Evolutionary conservation across 179 eudicot species (phyloP).

Genomic region (Amaranthus tricolor): DNA sequence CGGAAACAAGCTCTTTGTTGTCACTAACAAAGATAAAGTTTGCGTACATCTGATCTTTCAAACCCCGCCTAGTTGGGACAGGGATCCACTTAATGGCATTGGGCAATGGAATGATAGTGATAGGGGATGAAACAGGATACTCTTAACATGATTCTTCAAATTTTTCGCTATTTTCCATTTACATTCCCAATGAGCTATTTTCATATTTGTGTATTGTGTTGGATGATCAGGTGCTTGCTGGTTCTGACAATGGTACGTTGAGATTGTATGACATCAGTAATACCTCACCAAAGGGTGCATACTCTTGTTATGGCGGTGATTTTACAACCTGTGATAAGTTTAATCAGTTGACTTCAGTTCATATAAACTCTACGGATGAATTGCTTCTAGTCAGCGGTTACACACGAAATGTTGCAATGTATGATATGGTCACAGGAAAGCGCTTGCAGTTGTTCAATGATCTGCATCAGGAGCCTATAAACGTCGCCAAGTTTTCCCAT

Average conservation of each 20-base stretch:
- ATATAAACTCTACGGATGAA: slow-evolving; percentile 85
- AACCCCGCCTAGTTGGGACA: not conserved
- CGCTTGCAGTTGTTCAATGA: slow-evolving; percentile 58
- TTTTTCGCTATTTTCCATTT: not conserved
- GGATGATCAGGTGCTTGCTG: slow-evolving; percentile 75
- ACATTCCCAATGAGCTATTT: not conserved
- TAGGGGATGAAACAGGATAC: not conserved
- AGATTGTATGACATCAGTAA: slow-evolving; percentile 63
- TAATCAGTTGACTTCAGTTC: slow-evolving; percentile 91
- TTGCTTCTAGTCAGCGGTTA: slow-evolving; percentile 87
- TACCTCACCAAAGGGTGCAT: slow-evolving; percentile 32
- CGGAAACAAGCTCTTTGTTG: no score
- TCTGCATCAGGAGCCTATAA: slow-evolving; percentile 80
- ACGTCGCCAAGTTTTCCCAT: slow-evolving; percentile 88
- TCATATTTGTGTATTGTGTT: not conserved
- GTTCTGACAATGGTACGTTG: slow-evolving; percentile 82
- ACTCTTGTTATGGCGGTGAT: slow-evolving; percentile 29
- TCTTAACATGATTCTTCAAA: no score
- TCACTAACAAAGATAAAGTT: no score
- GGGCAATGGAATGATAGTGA: not conserved
- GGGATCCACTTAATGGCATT: no score
- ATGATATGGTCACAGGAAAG: slow-evolving; percentile 72
- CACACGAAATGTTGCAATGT: slow-evolving; percentile 69
- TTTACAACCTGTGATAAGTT: slow-evolving; percentile 59
- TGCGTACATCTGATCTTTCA: no score